Percentiles rank a stretch among this genome's conserved stretches.
Conservation (phyloP, 2,329 filamentous ascomycete genomes). For the Cyphellophora europaea region DNA sequence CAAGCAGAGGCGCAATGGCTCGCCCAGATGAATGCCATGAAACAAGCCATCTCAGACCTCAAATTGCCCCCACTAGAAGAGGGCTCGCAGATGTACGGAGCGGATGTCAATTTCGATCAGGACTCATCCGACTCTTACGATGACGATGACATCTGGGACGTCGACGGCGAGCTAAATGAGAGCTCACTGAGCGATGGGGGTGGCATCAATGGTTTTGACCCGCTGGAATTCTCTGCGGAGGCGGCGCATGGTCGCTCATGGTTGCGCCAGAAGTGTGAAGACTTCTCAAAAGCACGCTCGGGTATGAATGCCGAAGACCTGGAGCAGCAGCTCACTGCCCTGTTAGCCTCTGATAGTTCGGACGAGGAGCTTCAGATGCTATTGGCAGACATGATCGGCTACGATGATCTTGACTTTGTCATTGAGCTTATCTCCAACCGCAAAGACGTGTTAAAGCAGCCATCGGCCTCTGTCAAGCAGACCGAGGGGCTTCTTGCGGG, state of each 20-base stretch:
- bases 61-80: constrained; percentile 42
- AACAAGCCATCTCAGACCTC: constrained; percentile 68
- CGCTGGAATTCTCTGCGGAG: constrained; percentile 22
- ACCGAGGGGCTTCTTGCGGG: constrained; percentile 41
- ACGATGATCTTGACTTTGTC: constrained; percentile 86
- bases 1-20: constrained; percentile 62
- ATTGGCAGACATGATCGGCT: constrained; percentile 82
- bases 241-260: constrained; percentile 52
- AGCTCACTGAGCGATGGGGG: constrained; percentile 59
- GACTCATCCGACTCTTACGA: constrained; percentile 49
- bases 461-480: constrained; percentile 22
- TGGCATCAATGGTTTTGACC: constrained; percentile 34
- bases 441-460: constrained; percentile 49
- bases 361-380: constrained; percentile 88
- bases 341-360: constrained; percentile 59
- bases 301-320: constrained; percentile 63
- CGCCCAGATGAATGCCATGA: constrained; percentile 76
- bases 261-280: constrained; percentile 60
- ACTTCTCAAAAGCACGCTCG: constrained; percentile 55
- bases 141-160: constrained; percentile 83
- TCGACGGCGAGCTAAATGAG: constrained; percentile 42
- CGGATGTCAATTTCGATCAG: neutral
- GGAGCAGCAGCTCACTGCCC: constrained; percentile 64
- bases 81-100: constrained; percentile 37
- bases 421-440: constrained; percentile 80